Percentiles rank a stretch among this genome's conserved stretches.
phyloP scores from a whole-genome alignment of 2,329 filamentous ascomycete species.

The Sporothrix variecibatus region DNA sequence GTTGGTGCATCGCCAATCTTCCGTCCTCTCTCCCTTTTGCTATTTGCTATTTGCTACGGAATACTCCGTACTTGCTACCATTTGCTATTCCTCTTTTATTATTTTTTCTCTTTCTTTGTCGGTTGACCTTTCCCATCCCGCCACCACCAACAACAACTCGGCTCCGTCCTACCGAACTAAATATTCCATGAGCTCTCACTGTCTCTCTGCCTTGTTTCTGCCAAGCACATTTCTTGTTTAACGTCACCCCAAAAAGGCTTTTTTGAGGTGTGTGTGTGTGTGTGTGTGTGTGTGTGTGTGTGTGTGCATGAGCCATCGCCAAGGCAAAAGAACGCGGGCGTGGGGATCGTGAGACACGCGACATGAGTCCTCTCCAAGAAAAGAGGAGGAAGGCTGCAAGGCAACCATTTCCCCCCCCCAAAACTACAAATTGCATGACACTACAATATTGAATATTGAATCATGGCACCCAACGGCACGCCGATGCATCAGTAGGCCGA shows the following conservation, averaged over 20 bases:
- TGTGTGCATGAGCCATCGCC: neutral
- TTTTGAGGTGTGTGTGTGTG: no score
- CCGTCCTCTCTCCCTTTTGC: neutral
- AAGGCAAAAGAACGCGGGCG: neutral
- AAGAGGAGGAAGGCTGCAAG: neutral
- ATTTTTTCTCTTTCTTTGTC: neutral
- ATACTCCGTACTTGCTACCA: neutral
- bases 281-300: no score
- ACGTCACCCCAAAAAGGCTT: neutral
- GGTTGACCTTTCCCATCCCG: neutral
- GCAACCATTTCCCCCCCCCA: neutral
- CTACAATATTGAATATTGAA: neutral
- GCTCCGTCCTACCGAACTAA: neutral
- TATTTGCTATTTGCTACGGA: neutral
- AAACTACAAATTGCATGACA: neutral
- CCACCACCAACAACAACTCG: neutral
- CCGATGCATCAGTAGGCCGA: neutral
- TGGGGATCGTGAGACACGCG: neutral
- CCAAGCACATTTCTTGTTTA: conserved; percentile 1
- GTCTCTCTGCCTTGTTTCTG: neutral
- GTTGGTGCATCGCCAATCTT: conserved; percentile 4
- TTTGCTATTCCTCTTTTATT: neutral
- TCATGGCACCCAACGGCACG: no score
- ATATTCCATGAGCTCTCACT: no score
- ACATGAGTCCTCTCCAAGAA: neutral